A percentile compares a stretch with the other conserved stretches of the same genome.
These are phyloP conservation scores for Dioscorea cayenensis DNA, from an alignment of 116 monocot species.

Conservation along the genomic window DNA sequence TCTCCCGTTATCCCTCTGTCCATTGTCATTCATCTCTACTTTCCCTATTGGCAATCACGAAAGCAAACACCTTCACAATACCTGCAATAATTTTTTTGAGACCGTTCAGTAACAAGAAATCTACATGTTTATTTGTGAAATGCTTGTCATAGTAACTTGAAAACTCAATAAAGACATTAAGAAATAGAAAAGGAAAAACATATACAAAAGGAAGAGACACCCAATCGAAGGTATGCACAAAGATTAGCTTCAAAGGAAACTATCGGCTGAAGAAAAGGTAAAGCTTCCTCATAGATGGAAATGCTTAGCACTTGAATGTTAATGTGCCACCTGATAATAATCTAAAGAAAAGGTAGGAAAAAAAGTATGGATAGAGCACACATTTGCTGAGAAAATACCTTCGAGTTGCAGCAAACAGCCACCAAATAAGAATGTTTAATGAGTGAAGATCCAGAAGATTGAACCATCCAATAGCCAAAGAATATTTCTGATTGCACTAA, in stretches of 20 bases:
- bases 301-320: not conserved
- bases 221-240: not conserved
- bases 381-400: too few relatives aligned
- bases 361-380: too few relatives aligned
- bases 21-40: conserved; percentile 15
- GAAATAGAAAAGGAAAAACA: not conserved
- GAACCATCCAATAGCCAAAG: too few relatives aligned
- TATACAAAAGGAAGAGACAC: not conserved
- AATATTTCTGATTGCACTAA: too few relatives aligned
- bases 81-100: not conserved
- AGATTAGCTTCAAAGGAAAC: not conserved
- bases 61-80: not conserved
- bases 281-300: not conserved
- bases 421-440: too few relatives aligned
- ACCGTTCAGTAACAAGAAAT: not conserved
- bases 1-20: conserved; percentile 23
- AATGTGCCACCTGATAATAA: too few relatives aligned
- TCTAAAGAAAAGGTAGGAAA: too few relatives aligned
- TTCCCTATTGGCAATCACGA: not conserved
- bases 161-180: not conserved
- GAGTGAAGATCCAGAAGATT: too few relatives aligned
- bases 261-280: not conserved
- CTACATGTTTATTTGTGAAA: not conserved
- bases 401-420: too few relatives aligned
- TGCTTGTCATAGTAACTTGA: not conserved